Evolutionary conservation across 2,329 filamentous ascomycete species (phyloP).

Genomic region (Colletotrichum navitas): DNA sequence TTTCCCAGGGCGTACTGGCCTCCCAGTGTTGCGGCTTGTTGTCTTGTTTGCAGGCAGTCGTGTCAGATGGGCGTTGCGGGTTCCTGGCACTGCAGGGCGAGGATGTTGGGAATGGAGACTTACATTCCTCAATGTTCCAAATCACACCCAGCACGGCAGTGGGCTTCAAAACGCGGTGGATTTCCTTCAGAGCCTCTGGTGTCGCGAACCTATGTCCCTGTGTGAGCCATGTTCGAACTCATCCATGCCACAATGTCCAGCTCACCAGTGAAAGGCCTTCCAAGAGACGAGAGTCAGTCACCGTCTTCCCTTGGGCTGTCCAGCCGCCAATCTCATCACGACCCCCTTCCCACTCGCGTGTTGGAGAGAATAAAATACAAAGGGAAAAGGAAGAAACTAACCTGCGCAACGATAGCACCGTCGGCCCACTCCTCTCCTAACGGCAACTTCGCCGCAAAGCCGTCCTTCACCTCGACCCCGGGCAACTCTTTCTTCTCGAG

Average conservation of each 20-base stretch:
- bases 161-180: slow-evolving; percentile 74
- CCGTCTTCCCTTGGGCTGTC: background rate
- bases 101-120: slow-evolving; percentile 45
- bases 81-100: background rate
- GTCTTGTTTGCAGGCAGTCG: slow-evolving; percentile 56
- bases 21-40: slow-evolving; percentile 72
- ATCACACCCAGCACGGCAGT: slow-evolving; percentile 73
- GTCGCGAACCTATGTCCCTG: slow-evolving; percentile 72
- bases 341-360: background rate
- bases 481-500: slow-evolving; percentile 69
- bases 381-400: slow-evolving; percentile 47
- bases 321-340: background rate
- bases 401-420: slow-evolving; percentile 76
- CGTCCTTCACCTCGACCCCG: slow-evolving; percentile 67
- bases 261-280: slow-evolving; percentile 69
- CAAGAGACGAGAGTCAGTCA: slow-evolving; percentile 27
- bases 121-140: slow-evolving; percentile 82
- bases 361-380: slow-evolving; percentile 16
- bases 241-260: background rate
- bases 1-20: slow-evolving; percentile 71
- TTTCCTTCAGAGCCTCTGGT: slow-evolving; percentile 70
- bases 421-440: slow-evolving; percentile 71
- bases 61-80: slow-evolving; percentile 26
- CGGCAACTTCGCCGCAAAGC: slow-evolving; percentile 69
- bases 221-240: background rate